Conservation (phyloP, 345 rosid genomes). For the Euphorbia peplus region DNA sequence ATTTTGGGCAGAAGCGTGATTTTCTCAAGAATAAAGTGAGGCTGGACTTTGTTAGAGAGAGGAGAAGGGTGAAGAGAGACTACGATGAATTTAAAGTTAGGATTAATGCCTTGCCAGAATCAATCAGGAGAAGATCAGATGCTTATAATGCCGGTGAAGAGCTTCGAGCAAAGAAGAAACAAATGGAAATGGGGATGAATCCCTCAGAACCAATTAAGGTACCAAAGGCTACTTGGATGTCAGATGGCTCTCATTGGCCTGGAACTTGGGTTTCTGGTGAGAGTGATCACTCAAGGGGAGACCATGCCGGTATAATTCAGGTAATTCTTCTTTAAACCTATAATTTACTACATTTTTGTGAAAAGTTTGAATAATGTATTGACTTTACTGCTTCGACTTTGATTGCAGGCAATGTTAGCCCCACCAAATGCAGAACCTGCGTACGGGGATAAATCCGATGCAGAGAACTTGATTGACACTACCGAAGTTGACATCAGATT, state of each 20-base stretch:
- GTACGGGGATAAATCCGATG: constrained; percentile 28
- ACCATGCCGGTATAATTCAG: constrained; percentile 82
- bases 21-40: constrained; percentile 72
- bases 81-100: constrained; percentile 84
- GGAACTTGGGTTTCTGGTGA: constrained; percentile 80
- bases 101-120: constrained; percentile 63
- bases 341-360: background rate
- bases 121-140: constrained; percentile 72
- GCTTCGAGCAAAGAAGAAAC: constrained; percentile 64
- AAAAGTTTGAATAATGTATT: constrained; percentile 5
- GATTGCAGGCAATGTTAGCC: constrained; percentile 67
- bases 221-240: constrained; percentile 78
- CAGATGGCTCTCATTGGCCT: constrained; percentile 86
- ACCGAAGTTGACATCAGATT: constrained; percentile 28
- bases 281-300: constrained; percentile 59
- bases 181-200: constrained; percentile 51
- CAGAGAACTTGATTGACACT: constrained; percentile 27
- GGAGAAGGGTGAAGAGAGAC: constrained; percentile 78
- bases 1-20: constrained; percentile 69
- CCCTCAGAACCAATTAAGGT: constrained; percentile 39
- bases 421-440: constrained; percentile 72
- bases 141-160: constrained; percentile 78
- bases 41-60: constrained; percentile 70
- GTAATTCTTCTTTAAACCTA: constrained; percentile 27
- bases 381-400: background rate